These are phyloP conservation scores for Odontarrhena argentea DNA, from an alignment of 345 rosid species.

Conservation along the genomic window DNA sequence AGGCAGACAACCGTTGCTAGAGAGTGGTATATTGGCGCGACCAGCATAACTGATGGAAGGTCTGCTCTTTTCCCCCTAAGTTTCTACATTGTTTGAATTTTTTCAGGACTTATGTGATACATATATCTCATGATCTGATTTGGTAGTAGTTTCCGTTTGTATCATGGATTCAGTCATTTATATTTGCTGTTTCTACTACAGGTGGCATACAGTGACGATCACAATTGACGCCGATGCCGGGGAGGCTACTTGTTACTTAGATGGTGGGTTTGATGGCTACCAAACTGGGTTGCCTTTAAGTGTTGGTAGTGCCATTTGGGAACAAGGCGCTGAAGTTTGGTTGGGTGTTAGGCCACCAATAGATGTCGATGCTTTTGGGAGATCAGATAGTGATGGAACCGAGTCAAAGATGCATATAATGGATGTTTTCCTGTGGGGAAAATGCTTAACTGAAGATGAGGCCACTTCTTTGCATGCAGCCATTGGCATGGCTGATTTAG, in stretches of 20 bases:
- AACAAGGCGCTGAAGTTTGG: constrained; percentile 90
- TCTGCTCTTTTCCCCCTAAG: constrained; percentile 34
- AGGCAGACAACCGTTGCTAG: constrained; percentile 83
- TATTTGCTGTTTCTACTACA: constrained; percentile 40
- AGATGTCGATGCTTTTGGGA: constrained; percentile 93
- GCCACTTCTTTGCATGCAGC: constrained; percentile 78
- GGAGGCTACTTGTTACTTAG: constrained; percentile 95
- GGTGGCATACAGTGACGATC: constrained; percentile 99
- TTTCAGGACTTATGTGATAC: background rate
- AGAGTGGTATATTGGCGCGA: constrained; percentile 99
- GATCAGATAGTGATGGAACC: constrained; percentile 99
- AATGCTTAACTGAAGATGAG: constrained; percentile 95
- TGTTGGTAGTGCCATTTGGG: constrained; percentile 76
- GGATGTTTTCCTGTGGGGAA: constrained; percentile 99
- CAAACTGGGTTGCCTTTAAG: constrained; percentile 72
- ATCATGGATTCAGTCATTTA: constrained; percentile 23
- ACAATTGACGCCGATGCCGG: constrained; percentile 92
- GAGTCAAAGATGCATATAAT: constrained; percentile 99
- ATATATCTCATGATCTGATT: constrained; percentile 17
- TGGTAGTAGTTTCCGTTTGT: background rate
- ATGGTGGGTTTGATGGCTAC: constrained; percentile 96
- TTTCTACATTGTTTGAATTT: constrained; percentile 9
- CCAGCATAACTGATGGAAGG: constrained; percentile 99
- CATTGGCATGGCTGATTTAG: constrained; percentile 67
- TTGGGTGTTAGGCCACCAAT: constrained; percentile 93